Evolutionary conservation across 768 basidiomycete genomes (phyloP).

Genomic region (Phlebiopsis gigantea): DNA sequence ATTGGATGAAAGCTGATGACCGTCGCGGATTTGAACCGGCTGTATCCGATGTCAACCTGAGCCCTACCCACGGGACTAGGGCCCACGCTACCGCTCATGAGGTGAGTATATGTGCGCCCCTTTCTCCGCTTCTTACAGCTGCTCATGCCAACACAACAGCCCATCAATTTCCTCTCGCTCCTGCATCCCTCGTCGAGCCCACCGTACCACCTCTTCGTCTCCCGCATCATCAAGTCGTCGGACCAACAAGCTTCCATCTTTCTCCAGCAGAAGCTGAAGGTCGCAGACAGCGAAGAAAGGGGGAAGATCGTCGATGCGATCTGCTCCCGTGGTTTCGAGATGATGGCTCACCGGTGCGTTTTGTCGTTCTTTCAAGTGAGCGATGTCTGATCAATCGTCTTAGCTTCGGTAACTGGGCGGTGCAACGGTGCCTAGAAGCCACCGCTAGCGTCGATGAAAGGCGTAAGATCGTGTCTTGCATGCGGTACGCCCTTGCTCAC

Average conservation of each 20-base stretch:
- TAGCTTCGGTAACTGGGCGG: conserved; percentile 92
- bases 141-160: conserved; percentile 35
- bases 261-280: conserved; percentile 85
- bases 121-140: not conserved
- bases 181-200: conserved; percentile 83
- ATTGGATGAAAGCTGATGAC: conserved; percentile 24
- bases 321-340: conserved; percentile 77
- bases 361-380: not conserved
- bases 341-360: conserved; percentile 82
- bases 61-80: conserved; percentile 6
- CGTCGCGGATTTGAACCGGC: conserved; percentile 6
- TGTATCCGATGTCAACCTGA: not conserved
- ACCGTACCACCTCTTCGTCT: conserved; percentile 76
- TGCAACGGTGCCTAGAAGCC: conserved; percentile 81
- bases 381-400: conserved; percentile 1
- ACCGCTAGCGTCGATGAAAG: conserved; percentile 70
- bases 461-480: conserved; percentile 78
- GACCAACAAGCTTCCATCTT: conserved; percentile 91
- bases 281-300: conserved; percentile 72
- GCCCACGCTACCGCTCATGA: conserved; percentile 37
- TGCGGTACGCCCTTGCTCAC: conserved; percentile 48
- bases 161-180: conserved; percentile 84
- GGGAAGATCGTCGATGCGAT: conserved; percentile 85
- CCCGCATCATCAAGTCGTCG: conserved; percentile 82
- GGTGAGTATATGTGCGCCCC: conserved; percentile 32